Base-by-base conservation (phyloP, 2,329 filamentous ascomycete species). In the Fusarium mundagurra region DNA sequence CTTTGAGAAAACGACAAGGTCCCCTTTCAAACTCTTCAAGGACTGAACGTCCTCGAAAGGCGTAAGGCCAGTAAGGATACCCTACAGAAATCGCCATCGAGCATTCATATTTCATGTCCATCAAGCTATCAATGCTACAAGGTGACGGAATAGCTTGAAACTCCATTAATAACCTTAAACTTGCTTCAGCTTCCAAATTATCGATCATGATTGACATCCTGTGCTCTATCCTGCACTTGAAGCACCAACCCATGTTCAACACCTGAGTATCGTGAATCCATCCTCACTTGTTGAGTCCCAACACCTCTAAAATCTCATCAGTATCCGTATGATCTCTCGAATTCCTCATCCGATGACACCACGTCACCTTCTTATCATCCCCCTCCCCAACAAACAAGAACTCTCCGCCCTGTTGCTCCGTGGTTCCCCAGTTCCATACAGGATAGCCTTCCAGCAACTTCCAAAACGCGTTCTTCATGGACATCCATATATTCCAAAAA, bases 321-420 rank as follows among this genome's bases (percentile, higher is more conserved):
- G 63, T 62, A 31, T 72, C 64, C 3, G 72, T 53, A 43, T 74
- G 72, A 5, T 75, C 72, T 14, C 51, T 53, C 2, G 57, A 41
- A 7, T 31, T 11, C 18, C 44, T 66, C 72, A 74, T 74, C 1
- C 72, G 53, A 62, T 74, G 72, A 31, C 72, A 74, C 72, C 72
- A 75, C 0, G 29, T 54, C 18, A 74, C 57, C 5, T 17, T 41
- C 41, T 57, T 74, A 1, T 62, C 36, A 8, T 57, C 51, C 1
- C 47, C 68, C 4, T 65, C 41, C 1, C 68, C 61, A 22, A 63
- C 51, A 16, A 74, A 75, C 11, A 74, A 13, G 18, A 74, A 72
- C 34, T 75, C 72, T 5, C 72, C 72, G 0, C 72, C 72, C 13
- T 74, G 72, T 3, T 69, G 58, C 22, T 62, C 36, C 12, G 69